phyloP scores from a whole-genome alignment of 352 stramenopile genomes.

The Phytopythium aichiense region DNA sequence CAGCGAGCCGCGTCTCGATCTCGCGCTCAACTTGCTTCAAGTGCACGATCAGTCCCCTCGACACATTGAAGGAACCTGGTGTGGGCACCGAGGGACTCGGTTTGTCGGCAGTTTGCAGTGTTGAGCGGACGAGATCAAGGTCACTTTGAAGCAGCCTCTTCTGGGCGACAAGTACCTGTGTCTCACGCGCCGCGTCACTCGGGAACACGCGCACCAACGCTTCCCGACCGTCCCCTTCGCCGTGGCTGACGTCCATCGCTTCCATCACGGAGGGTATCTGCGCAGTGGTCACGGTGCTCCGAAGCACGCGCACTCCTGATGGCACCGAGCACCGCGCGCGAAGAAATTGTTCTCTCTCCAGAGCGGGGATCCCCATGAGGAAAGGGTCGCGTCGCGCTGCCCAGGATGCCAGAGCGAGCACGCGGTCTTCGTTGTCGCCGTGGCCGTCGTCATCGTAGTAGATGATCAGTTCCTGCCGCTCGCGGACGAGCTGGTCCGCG shows the following conservation, averaged over 20 bases:
- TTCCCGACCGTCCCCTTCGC: constrained; percentile 12
- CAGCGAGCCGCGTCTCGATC: constrained; percentile 47
- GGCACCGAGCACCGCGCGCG: constrained; percentile 31
- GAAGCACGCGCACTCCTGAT: constrained; percentile 60
- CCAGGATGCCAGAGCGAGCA: constrained; percentile 49
- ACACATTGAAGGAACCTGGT: constrained; percentile 1
- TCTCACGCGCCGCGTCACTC: constrained; percentile 38
- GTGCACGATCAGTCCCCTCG: constrained; percentile 43
- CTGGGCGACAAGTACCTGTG: constrained; percentile 47
- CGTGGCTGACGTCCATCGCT: neutral
- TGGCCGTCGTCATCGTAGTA: constrained; percentile 39
- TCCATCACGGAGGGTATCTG: neutral
- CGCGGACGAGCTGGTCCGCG: constrained; percentile 40
- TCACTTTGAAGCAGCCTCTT: constrained; percentile 61
- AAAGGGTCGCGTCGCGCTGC: constrained; percentile 55
- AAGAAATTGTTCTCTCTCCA: constrained; percentile 40
- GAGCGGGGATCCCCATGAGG: constrained; percentile 46
- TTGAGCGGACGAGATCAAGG: constrained; percentile 27
- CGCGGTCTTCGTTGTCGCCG: constrained; percentile 13
- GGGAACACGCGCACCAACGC: constrained; percentile 57
- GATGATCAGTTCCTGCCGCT: constrained; percentile 67
- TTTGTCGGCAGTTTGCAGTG: constrained; percentile 11
- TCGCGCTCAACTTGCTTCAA: constrained; percentile 40
- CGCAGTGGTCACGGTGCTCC: neutral
- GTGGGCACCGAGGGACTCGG: neutral